Evolutionary conservation across 148 eudicot species (phyloP), one percentile per base, ranked within the genome.

Genomic region (Suaeda aralocaspica): DNA sequence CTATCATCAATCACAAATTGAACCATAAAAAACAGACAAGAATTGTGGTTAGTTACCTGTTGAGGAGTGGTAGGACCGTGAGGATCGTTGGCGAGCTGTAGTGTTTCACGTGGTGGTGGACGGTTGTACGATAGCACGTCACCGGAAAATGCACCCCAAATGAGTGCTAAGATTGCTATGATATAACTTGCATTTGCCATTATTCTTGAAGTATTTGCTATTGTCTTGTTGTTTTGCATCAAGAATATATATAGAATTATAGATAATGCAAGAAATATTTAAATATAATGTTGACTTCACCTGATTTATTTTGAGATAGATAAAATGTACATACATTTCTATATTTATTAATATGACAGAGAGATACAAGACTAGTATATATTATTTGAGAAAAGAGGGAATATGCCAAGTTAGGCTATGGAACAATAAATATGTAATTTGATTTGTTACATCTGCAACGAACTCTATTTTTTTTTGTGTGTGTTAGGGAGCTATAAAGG

Each of bases 21-120:
- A 55, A 25, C 16, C 30, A 55, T 22, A 22, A 22, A 1, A 22
- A 22, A 22, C 3, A 9, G 2, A 55, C n/a, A 51, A 19, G 3
- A 51, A 25, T 55, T 14, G 30, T 10, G 13, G 15, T n/a, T 19
- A 53, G 4, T 14, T 72, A 72, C 79, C 79, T 76, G 79, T 9
- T 76, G 70, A 70, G 79, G 79, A 16, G 74, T 56, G 34, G 70
- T 65, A 50, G 74, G 12, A 21, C 61, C 52, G 16, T 56, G 21
- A 36, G 71, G n/a, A 28, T 46, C 58, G 15, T 51, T 19, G 0
- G 29, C 50, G 15, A 65, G 10, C 1, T 24, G 10, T 4, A 48
- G 49, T 5, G 60, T 34, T 16, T 57, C 48, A n/a, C 74, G 21
- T 2, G 74, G 60, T 12, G 71, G 79, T 1, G 75, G 74, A 58